Evolutionary conservation across 2,329 filamentous ascomycete genomes (phyloP), one percentile per base, ranked within the genome.

Genomic region (Diaporthe caulivora): DNA sequence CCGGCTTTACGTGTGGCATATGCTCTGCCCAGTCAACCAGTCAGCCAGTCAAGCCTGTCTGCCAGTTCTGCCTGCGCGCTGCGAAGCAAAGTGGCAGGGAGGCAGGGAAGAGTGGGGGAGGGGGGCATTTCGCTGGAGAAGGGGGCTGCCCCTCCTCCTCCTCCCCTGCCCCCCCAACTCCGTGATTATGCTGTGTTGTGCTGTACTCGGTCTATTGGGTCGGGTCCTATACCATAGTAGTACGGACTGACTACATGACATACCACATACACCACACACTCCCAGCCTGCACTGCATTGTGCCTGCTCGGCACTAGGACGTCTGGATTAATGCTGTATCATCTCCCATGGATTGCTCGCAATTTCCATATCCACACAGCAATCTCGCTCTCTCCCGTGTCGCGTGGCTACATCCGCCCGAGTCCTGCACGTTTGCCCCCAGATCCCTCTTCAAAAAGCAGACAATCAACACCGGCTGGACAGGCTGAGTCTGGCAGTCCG

Each of bases 361-460:
- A 73, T 75, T 75, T 75, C 57, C 34, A 72, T 65, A 75, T 62
- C 74, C 74, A 75, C 74, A 53, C 60, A 57, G 53, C 51, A 75
- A 75, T 75, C 71, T 75, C 74, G 74, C 71, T 70, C 71, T 71
- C 74, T 62, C 74, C 74, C 71, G 72, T 54, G 24, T 73, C 40
- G 58, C 57, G 40, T 65, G 54, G 53, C 54, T 67, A 40, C 31
- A 67, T 15, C 31, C 47, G 58, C 47, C 67, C 21, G 31, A 62
- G 6, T 13, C 37, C 37, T 40, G 11, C 7, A 40, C 37, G 8
- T 40, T 73, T 49, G 54, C 47, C 62, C 24, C 51, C 47, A 40
- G n/a, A 13, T 60, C 51, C 55, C 34, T 68, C 54, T 54, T 68
- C 54, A 60, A 62, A 60, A 72, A 58, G 26, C 58, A n/a, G 31